These are phyloP conservation scores for Tephrocybe sp. DNA, from an alignment of 768 basidiomycete species.

Conservation along the genomic window DNA sequence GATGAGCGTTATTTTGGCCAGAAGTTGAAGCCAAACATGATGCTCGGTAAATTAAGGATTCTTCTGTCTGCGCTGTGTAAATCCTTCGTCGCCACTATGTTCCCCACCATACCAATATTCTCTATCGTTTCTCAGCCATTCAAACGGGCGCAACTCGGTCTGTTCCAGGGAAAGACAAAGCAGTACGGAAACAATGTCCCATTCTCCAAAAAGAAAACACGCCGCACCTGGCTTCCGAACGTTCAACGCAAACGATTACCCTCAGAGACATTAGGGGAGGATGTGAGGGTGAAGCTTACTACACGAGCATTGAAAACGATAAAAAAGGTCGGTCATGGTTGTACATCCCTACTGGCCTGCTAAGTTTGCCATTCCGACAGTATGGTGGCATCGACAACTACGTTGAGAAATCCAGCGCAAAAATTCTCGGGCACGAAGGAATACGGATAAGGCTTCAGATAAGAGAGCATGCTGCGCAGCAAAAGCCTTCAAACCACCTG, in stretches of 20 bases:
- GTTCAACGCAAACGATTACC: constrained; percentile 73
- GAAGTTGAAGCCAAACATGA: constrained; percentile 11
- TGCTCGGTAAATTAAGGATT: constrained; percentile 5
- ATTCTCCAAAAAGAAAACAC: constrained; percentile 85
- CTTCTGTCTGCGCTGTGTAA: no score
- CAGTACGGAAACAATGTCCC: constrained; percentile 89
- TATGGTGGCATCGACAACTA: constrained; percentile 75
- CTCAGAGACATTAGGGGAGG: constrained; percentile 61
- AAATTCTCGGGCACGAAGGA: constrained; percentile 42
- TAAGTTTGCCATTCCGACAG: constrained; percentile 27
- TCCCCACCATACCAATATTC: constrained; percentile 29
- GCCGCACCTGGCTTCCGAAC: constrained; percentile 87
- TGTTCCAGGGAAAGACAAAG: constrained; percentile 81
- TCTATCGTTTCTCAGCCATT: constrained; percentile 63
- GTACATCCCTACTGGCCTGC: background rate
- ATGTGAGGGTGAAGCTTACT: constrained; percentile 69
- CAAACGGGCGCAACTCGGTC: constrained; percentile 77
- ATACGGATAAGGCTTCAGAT: constrained; percentile 47
- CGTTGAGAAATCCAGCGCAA: constrained; percentile 46
- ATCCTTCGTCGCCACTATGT: constrained; percentile 19
- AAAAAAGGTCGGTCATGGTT: constrained; percentile 59
- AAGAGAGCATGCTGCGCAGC: constrained; percentile 16
- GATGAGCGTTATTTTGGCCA: constrained; percentile 8
- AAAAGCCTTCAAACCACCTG: background rate
- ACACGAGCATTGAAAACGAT: constrained; percentile 78